These are phyloP conservation scores for Amoebophrya sp. DNA, from an alignment of 169 alveolate genomes.

Conservation along the genomic window DNA sequence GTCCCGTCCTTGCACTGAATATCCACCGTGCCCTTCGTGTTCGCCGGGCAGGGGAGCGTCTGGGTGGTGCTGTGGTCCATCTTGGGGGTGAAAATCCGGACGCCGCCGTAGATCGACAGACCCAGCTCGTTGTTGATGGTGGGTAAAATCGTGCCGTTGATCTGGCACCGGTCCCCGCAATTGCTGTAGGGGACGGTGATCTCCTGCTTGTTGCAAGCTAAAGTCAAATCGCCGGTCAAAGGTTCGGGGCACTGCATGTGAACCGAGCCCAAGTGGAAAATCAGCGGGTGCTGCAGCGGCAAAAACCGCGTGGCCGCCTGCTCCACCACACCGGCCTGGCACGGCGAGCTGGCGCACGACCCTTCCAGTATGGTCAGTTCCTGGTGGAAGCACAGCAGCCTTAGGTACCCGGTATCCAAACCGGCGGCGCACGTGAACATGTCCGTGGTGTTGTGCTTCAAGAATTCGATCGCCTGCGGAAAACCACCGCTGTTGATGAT, in stretches of 20 bases:
- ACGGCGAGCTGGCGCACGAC: neutral
- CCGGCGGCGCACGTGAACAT: neutral
- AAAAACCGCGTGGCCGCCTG: neutral
- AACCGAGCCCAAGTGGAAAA: constrained; percentile 5
- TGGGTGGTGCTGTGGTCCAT: neutral
- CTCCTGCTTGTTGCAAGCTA: neutral
- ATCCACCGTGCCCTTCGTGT: neutral
- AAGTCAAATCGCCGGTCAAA: neutral
- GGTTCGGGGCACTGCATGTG: neutral
- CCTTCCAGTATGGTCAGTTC: neutral
- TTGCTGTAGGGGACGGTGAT: neutral
- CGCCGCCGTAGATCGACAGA: neutral
- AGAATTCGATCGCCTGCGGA: constrained; percentile 7
- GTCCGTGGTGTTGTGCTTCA: neutral
- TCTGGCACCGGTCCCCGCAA: neutral
- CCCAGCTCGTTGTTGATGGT: neutral
- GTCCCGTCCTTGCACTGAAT: neutral
- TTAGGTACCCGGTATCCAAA: neutral
- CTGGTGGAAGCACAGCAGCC: neutral
- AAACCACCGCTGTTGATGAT: neutral
- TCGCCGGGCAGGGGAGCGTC: neutral
- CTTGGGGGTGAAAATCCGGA: neutral
- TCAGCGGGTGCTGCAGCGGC: constrained; percentile 8
- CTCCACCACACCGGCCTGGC: neutral
- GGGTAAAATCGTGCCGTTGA: neutral